Base-by-base conservation (phyloP, 73 alveolate species). In the Blepharisma stoltei region DNA sequence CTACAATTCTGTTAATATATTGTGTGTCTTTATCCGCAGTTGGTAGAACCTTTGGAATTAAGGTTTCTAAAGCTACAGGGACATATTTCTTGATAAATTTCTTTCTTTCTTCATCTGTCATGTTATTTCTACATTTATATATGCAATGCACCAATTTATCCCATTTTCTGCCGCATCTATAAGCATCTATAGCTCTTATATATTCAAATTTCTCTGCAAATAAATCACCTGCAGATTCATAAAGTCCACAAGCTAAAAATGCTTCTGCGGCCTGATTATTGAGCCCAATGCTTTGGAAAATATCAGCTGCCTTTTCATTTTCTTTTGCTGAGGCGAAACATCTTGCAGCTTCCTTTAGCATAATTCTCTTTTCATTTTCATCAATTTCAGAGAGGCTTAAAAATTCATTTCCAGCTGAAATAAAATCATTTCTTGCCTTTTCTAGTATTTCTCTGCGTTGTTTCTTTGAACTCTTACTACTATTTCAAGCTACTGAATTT, bases 201-300 rank as follows among this genome's bases (percentile, higher is more conserved):
- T 53, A 55, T 66, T 82, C 89, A 6, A 41, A 37, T 11, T 47
- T 8, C n/a, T 76, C 54, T 6, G 41, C 18, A 67, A 82, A 82
- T 46, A 45, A 43, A 6, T 82, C 73, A 3, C 76, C 81, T 7
- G 89, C 81, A 38, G 55, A 47, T 0, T 14, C 7, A 44, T 86
- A 81, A 41, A 76, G 85, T 47, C 78, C 67, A 6, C 70, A 60
- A 44, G 41, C 50, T 38, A 82, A 48, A 47, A 68, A 83, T 27
- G 93, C 89, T 78, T 90, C 97, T 32, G 87, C 97, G 25, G 97
- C 97, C 76, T 90, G 88, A 37, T 78, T 71, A 52, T 27, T 75
- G 76, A 76, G 76, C 50, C 71, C 76, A 27, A 66, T 38, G 5
- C 54, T 67, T 38, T 67, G 71, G 71, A 83, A 90, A 37, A 86